Percentiles rank a stretch among this genome's conserved stretches.
Evolutionary conservation across 2,329 filamentous ascomycete genomes (phyloP).

Genomic region (Dactylellina sp.): DNA sequence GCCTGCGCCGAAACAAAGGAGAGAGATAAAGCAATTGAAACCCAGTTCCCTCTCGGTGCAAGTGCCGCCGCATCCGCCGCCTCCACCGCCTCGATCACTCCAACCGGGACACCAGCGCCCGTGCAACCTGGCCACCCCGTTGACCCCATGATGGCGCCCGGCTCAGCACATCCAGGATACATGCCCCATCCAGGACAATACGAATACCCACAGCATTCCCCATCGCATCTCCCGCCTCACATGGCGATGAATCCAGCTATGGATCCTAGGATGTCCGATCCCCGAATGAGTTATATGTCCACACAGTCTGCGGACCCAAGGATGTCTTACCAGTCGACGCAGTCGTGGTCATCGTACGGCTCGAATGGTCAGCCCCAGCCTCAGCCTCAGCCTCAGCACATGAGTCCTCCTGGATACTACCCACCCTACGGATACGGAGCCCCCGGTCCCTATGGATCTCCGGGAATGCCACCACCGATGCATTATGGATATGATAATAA

Average conservation of each 20-base stretch:
- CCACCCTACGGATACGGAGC: slow-evolving; percentile 25
- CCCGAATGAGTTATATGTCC: slow-evolving; percentile 21
- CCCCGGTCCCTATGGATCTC: neutral
- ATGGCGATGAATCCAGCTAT: too few species aligned
- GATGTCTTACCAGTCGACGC: slow-evolving; percentile 33
- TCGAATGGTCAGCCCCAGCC: neutral
- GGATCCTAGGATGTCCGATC: slow-evolving; percentile 37
- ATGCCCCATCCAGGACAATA: slow-evolving; percentile 23
- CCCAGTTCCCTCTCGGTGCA: slow-evolving; percentile 28
- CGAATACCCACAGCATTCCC: slow-evolving; percentile 10
- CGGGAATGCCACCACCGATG: neutral
- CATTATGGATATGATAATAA: slow-evolving; percentile 35
- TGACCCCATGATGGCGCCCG: slow-evolving; percentile 7
- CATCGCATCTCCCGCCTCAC: too few species aligned
- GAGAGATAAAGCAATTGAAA: slow-evolving; percentile 56
- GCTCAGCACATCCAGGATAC: slow-evolving; percentile 21
- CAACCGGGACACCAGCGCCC: neutral
- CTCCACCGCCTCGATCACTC: neutral
- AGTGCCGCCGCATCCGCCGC: neutral
- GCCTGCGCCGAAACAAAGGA: slow-evolving; percentile 67
- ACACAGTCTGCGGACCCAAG: slow-evolving; percentile 21
- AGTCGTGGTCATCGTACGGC: slow-evolving; percentile 37
- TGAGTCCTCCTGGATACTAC: slow-evolving; percentile 22
- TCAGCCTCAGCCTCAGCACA: slow-evolving; percentile 6
- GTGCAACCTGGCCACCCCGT: neutral